Base-by-base conservation (phyloP, 2,329 filamentous ascomycete genomes). In the Sarocladium oryzae region DNA sequence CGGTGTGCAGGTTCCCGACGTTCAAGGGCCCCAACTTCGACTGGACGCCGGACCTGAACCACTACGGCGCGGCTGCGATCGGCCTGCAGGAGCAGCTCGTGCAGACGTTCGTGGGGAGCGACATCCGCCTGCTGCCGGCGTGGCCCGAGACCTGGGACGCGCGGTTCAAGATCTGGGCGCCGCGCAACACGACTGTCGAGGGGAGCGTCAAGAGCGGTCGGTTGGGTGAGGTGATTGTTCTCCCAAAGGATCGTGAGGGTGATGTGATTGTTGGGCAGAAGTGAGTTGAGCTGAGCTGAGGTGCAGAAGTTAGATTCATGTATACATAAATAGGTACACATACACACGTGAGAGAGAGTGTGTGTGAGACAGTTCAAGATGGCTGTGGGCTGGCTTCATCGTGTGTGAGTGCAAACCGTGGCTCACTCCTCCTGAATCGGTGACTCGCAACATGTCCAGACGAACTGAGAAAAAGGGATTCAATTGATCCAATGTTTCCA, bases 21-120 rank as follows among this genome's bases (percentile, higher is more conserved):
- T 51, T 51, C 38, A 51, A 51, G 40, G 50, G 50, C 24, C 50
- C 50, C 6, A 45, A 51, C 38, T 51, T 51, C 40, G 50, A 51
- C 28, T 51, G 50, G 50, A 51, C 50, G 2, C 50, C 50, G 10
- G 50, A 51, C 26, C 28, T 51, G 28, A 51, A 51, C 50, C 50
- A 51, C 16, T 51, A 46, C 21, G 50, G 50, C 15, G 7, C 50
- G 7, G 50, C 50, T 13, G 50, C 50, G 9, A 51, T 51, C 30
- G 50, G 50, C 16, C 30, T 51, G 15, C 50, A 51, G 16, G 50
- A 51, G 50, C 50, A 51, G 30, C 50, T 51, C 16, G 36, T 51
- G 16, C 50, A 51, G 40, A 51, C 50, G 2, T 51, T 51, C 36
- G 50, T 28, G 6, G 50, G 38, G 8, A 35, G 36, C 11, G 41